Conservation (phyloP, 441 rosid species). For the Viola pubescens region DNA sequence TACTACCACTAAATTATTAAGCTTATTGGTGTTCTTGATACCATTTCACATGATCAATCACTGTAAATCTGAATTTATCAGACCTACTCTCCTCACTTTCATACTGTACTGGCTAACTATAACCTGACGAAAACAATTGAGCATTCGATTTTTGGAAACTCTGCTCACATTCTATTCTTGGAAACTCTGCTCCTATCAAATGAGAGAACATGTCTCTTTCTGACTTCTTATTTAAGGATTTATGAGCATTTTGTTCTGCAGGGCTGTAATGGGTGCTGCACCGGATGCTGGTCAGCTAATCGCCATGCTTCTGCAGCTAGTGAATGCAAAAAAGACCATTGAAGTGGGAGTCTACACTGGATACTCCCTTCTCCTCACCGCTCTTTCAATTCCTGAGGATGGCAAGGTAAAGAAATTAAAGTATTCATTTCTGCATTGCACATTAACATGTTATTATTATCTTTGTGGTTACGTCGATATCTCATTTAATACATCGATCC, state of each 20-base stretch:
- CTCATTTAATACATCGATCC: neutral
- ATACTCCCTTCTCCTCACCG: constrained; percentile 83
- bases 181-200: neutral
- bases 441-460: neutral
- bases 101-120: no score
- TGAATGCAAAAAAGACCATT: constrained; percentile 83
- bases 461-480: neutral
- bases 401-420: constrained; percentile 47
- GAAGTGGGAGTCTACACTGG: constrained; percentile 94
- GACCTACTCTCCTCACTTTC: no score
- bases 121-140: no score
- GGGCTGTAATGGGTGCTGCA: constrained; percentile 68
- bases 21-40: no score
- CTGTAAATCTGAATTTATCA: neutral
- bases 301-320: constrained; percentile 60
- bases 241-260: constrained; percentile 23
- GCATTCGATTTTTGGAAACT: no score
- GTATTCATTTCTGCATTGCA: neutral
- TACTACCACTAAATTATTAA: no score
- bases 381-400: constrained; percentile 82
- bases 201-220: no score
- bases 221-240: constrained; percentile 6
- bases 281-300: constrained; percentile 88
- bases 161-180: no score
- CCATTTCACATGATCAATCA: neutral